Evolutionary conservation across 1,139 yeast genomes (phyloP), one percentile per base, ranked within the genome.

Genomic region (Torulaspora globosa): DNA sequence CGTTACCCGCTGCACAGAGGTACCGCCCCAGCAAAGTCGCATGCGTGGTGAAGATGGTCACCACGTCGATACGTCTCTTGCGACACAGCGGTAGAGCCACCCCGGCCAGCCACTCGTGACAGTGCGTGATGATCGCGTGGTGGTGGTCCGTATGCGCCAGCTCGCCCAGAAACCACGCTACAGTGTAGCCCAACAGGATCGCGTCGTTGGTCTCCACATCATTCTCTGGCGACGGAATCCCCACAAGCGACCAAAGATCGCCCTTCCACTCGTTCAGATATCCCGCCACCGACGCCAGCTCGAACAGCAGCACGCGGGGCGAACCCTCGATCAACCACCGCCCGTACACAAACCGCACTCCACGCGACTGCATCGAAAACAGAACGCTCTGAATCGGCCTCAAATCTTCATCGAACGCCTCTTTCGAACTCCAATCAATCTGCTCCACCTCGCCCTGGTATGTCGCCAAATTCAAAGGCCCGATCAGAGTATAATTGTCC

Each of bases 81-180:
- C 96, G 75, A 67, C 97, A 89, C 52, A 92, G 73, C 0, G 98
- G 97, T 54, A 92, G 72, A 0, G 96, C 96, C 38, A 92, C 88
- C 57, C 97, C 97, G 1, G 98, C 97, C 47, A 92, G 75, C 98
- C 98, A 92, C 69, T 92, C 98, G 70, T 92, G 98, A 70, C 87
- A 89, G 64, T 92, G 98, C 47, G 95, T 85, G 55, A 92, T 82
- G 43, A 92, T 90, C 1, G 97, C 97, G 54, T 89, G 79, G 44
- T 84, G 84, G 30, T 80, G 77, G 66, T 92, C 96, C 58, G 82
- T 80, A 63, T 76, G 81, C 11, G 87, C 89, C 67, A 87, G 78
- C 67, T 92, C 97, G 12, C 98, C 98, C 54, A 92, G 73, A 68
- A 92, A 90, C 98, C 98, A 92, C 1, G 97, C 96, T 30, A 89